Base-by-base conservation (phyloP, 2,329 filamentous ascomycete genomes). In the Xylariomycetidae sp. region DNA sequence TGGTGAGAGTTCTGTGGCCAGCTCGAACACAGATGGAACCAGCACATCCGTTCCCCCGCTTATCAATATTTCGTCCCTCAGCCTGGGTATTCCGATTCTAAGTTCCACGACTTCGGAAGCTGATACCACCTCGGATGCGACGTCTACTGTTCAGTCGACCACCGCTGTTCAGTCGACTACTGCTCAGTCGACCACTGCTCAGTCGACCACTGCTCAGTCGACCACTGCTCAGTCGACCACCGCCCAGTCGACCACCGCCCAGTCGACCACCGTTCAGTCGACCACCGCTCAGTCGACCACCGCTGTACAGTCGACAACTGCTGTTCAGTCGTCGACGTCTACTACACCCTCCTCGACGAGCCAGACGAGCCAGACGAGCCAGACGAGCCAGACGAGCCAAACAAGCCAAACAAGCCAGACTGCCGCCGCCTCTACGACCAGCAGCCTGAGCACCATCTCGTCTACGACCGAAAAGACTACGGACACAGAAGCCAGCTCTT, bases 11-110 rank as follows among this genome's bases (percentile, higher is more conserved):
- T 36, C 25, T 17, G 31, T 31, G 6, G 35, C 35, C 3, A 39
- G 34, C 22, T 42, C 49, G 12, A 32, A 24, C 24, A 42, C 38
- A 12, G 42, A 36, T 17, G 39, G 38, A 23, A 31, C 41, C 12
- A 44, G 43, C 1, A 34, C 32, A 13, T 38, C 34, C 13, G 25
- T 29, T 9, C 18, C 38, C 17, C 43, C 46, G 18, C 19, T 49
- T 23, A 39, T 47, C 23, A 38, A 35, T 24, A 19, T 50, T 23
- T 43, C 50, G n/a, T 37, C 44, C 6, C 18, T 47, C 9, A 40
- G 38, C 32, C 29, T 44, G 31, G 39, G 34, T 33, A 18, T 47
- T 22, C 41, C 42, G 13, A 7, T 20, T 2, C 22, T 8, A 7
- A 26, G 23, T 16, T 29, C 35, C 6, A n/a, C 28, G 5, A 34